A percentile compares a stretch with the other conserved stretches of the same genome.
Evolutionary conservation across 2,329 filamentous ascomycete species (phyloP).

Genomic region (Neurospora sp.): DNA sequence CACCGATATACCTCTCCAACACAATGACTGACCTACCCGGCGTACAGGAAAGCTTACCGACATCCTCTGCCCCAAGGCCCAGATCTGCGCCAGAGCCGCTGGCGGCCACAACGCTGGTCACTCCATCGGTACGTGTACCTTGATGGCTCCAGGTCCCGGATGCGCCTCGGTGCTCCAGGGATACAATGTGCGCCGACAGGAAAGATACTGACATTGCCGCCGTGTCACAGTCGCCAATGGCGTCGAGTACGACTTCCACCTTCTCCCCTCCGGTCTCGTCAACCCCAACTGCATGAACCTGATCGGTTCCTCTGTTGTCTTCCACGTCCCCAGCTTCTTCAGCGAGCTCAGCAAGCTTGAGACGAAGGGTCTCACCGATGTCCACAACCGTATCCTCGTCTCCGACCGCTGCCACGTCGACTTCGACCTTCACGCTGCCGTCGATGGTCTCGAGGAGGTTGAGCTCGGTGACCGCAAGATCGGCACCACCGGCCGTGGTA

Average conservation of each 20-base stretch:
- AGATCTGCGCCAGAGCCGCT: conserved; percentile 48
- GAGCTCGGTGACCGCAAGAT: conserved; percentile 33
- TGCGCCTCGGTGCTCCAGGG: not conserved
- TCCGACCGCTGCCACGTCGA: conserved; percentile 53
- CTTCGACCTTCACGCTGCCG: conserved; percentile 52
- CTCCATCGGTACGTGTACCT: conserved; percentile 27
- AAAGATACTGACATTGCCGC: conserved; percentile 11
- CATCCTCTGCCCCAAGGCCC: conserved; percentile 40
- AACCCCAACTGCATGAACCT: conserved; percentile 63
- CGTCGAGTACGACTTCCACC: conserved; percentile 38
- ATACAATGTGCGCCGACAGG: not conserved
- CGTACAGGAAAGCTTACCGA: conserved; percentile 51
- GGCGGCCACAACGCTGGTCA: conserved; percentile 54
- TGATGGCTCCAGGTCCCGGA: not conserved
- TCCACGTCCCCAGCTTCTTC: conserved; percentile 55
- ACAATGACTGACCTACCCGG: conserved; percentile 13
- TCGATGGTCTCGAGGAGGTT: conserved; percentile 58
- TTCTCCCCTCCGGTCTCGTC: conserved; percentile 61
- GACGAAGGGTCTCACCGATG: conserved; percentile 46
- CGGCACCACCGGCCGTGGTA: conserved; percentile 32
- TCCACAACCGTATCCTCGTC: conserved; percentile 50
- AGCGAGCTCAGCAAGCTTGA: conserved; percentile 52
- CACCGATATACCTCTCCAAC: not conserved
- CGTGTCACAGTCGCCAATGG: conserved; percentile 23
- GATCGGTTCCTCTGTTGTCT: conserved; percentile 60